Conservation (phyloP, 2,329 filamentous ascomycete species). For the Diplodia scrobiculata region DNA sequence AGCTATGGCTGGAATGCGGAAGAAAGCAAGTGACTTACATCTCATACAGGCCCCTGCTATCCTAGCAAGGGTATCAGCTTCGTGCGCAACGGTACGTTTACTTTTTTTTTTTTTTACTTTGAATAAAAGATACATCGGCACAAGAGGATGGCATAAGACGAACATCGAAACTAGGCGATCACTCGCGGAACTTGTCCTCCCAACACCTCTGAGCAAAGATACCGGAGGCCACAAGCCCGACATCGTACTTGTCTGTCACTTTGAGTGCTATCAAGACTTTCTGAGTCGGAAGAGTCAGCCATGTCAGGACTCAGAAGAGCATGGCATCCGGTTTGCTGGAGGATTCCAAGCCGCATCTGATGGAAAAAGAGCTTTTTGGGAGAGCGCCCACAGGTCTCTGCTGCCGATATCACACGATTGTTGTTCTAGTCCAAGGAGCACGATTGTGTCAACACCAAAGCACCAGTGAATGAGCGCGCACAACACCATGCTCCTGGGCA, state of each 20-base stretch:
- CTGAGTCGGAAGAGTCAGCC: neutral
- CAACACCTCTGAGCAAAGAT: neutral
- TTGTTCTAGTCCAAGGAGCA: neutral
- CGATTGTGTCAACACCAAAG: neutral
- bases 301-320: neutral
- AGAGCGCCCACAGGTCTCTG: neutral
- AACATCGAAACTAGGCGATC: neutral
- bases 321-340: neutral
- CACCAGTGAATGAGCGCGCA: neutral
- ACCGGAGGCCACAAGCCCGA: neutral
- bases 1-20: neutral
- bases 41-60: slow-evolving; percentile 50
- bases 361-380: neutral
- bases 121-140: neutral
- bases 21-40: neutral
- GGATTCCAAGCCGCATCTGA: neutral
- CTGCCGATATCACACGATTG: neutral
- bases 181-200: neutral
- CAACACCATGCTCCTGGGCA: neutral
- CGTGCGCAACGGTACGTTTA: slow-evolving; percentile 60
- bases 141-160: neutral
- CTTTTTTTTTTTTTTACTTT: neutral
- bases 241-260: neutral
- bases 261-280: neutral
- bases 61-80: slow-evolving; percentile 61